phyloP scores from a whole-genome alignment of 768 basidiomycete genomes.

The Amanita muscaria region DNA sequence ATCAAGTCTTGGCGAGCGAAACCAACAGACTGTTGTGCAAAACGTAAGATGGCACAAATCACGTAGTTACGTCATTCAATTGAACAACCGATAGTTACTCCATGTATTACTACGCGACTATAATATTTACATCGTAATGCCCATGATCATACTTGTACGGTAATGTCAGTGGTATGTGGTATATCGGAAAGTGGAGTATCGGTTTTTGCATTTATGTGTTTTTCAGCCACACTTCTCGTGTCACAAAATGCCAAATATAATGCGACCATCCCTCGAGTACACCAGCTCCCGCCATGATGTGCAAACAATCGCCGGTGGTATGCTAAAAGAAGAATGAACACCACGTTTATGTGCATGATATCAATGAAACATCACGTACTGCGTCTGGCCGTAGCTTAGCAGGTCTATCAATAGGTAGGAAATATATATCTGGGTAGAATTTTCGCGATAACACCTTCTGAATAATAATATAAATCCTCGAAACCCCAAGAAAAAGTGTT shows the following conservation, averaged over 20 bases:
- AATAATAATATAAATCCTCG: constrained; percentile 1
- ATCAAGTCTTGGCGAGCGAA: no score
- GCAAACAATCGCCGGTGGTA: constrained; percentile 34
- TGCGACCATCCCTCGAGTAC: constrained; percentile 43
- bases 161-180: no score
- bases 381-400: constrained; percentile 57
- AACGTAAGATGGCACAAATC: no score
- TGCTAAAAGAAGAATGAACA: constrained; percentile 22
- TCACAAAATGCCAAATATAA: constrained; percentile 40
- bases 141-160: no score
- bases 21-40: no score
- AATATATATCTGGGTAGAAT: constrained; percentile 48
- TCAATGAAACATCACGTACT: constrained; percentile 27
- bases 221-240: constrained; percentile 16
- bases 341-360: neutral
- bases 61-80: no score
- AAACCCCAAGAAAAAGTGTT: neutral
- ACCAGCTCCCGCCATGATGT: constrained; percentile 39
- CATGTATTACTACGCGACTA: no score
- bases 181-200: no score
- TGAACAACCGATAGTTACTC: no score
- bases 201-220: no score
- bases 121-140: no score
- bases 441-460: constrained; percentile 32
- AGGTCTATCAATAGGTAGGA: constrained; percentile 52